phyloP scores from a whole-genome alignment of 2,329 filamentous ascomycete genomes.

The Cryphonectria naterciae region DNA sequence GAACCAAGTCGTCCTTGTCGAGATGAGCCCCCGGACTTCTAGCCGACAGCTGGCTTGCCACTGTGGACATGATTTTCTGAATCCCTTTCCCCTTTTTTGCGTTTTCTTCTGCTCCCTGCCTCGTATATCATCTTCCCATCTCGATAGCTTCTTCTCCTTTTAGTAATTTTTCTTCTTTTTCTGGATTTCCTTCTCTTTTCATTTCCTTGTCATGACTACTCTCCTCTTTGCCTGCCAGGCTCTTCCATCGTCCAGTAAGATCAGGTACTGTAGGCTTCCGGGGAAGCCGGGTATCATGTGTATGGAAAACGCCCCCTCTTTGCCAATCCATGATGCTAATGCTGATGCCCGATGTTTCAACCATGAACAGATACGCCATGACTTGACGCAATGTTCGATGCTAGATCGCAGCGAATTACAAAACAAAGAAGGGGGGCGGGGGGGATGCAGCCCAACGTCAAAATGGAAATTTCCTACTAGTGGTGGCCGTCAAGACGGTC shows the following conservation, averaged over 20 bases:
- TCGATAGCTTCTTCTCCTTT: neutral
- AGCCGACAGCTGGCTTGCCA: neutral
- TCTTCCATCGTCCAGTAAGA: conserved; percentile 5
- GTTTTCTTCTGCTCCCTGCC: neutral
- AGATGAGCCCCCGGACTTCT: neutral
- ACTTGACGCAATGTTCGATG: neutral
- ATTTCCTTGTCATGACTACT: conserved; percentile 4
- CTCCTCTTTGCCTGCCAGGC: neutral
- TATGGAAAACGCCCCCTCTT: conserved; percentile 26
- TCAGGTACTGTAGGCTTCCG: conserved; percentile 19
- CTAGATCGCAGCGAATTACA: neutral
- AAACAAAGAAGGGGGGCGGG: conserved; percentile 14
- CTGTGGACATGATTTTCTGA: neutral
- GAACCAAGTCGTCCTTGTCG: neutral
- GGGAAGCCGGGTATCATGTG: conserved; percentile 28
- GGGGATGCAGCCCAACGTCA: conserved; percentile 13
- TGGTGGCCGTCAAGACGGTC: conserved; percentile 13
- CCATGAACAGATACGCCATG: conserved; percentile 3
- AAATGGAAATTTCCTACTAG: conserved; percentile 22
- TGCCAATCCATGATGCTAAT: conserved; percentile 5
- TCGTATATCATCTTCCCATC: neutral
- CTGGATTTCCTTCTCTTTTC: conserved; percentile 4
- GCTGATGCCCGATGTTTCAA: conserved; percentile 10
- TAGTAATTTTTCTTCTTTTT: neutral
- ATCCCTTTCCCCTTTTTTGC: neutral